Conservation (phyloP, 371 early-diverging fungal genomes). For the Lichtheimia ramosa region DNA sequence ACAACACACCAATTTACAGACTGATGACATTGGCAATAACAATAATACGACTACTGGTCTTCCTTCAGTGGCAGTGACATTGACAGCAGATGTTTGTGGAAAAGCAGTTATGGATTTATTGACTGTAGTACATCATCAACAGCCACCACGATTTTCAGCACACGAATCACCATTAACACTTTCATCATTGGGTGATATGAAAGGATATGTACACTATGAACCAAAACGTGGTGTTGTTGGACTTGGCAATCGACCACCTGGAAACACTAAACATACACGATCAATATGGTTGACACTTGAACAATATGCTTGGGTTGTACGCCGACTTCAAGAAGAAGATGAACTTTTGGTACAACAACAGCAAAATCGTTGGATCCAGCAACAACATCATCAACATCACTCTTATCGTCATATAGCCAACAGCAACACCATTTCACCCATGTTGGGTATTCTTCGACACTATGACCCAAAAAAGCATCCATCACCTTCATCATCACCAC, state of each 20-base stretch:
- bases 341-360: no score
- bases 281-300: constrained; percentile 28
- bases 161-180: background rate
- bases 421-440: no score
- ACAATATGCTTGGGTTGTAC: constrained; percentile 40
- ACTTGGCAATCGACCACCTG: constrained; percentile 23
- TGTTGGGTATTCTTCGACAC: no score
- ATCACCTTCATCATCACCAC: no score
- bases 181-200: background rate
- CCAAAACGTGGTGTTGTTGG: constrained; percentile 26
- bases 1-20: background rate
- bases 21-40: background rate
- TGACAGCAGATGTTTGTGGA: constrained; percentile 23
- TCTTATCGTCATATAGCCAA: no score
- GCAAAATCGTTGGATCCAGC: no score
- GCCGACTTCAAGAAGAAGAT: constrained; percentile 32
- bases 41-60: background rate
- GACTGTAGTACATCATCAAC: constrained; percentile 16
- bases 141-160: background rate
- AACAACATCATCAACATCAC: no score
- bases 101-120: constrained; percentile 11
- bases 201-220: constrained; percentile 40
- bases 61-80: constrained; percentile 22
- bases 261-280: constrained; percentile 21
- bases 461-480: no score